phyloP scores from a whole-genome alignment of 805 yeast species.

The Pichia californica region DNA sequence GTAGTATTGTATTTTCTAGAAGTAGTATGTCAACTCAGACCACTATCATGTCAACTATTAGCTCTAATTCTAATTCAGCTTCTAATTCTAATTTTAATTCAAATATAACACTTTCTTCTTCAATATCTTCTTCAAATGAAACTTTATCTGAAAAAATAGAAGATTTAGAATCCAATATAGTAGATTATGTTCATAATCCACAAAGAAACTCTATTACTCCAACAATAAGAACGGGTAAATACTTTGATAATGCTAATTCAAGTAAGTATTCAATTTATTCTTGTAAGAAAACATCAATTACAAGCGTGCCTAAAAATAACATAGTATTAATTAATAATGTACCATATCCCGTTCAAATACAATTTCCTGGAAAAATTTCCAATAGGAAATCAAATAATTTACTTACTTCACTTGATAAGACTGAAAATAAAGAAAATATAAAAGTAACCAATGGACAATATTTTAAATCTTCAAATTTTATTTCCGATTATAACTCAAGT shows the following conservation, averaged over 20 bases:
- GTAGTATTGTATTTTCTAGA: neutral
- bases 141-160: neutral
- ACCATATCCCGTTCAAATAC: slow-evolving; percentile 25
- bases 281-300: slow-evolving; percentile 1
- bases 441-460: no score
- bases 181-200: neutral
- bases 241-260: neutral
- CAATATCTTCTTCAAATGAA: neutral
- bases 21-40: slow-evolving; percentile 4
- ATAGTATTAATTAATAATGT: slow-evolving; percentile 22
- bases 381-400: neutral
- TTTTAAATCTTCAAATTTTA: no score
- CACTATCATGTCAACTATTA: neutral
- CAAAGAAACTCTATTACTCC: neutral
- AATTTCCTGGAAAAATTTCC: slow-evolving; percentile 26
- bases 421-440: no score
- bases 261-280: slow-evolving; percentile 3
- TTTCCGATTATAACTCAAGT: no score
- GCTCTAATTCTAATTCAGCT: no score
- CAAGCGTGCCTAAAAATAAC: slow-evolving; percentile 7
- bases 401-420: no score
- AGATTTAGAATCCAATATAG: neutral
- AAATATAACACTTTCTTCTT: neutral
- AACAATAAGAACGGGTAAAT: neutral
- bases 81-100: no score